Base-by-base conservation (phyloP, 225 moss, liverwort and hornwort species). In the Polytrichum formosum region DNA sequence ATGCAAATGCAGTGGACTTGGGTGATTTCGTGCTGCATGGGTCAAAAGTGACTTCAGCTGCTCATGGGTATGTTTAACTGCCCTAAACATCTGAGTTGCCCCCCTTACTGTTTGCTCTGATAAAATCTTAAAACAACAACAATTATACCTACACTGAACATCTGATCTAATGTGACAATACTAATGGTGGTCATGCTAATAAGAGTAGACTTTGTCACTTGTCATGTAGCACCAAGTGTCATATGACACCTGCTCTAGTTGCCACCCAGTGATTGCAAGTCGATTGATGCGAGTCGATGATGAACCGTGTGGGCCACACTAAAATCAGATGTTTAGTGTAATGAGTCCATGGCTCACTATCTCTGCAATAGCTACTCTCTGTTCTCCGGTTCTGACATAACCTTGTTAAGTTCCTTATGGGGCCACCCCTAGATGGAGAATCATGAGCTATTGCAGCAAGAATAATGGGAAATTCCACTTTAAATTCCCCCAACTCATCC, bases 31-130 rank as follows among this genome's bases (percentile, higher is more conserved):
- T 68, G 53, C 65, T 83, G 25, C 63, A 72, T 56, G 86, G 86
- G 35, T 70, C 66, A 55, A 89, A 83, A 77, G 79, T 83, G 79
- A 86, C 89, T 70, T 77, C 89, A 63, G 83, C 77, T 58, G 89
- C 89, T 61, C 89, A 89, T 67, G 79, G 85, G 89, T 89, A 83
- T 61, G 23, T 33, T 54, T 23, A 58, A 6, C 58, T 58, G 6
- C 23, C 58, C 23, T 20, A 1, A 46, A 46, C 46, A 16, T 58
- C 21, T 58, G 58, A 20, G 21, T 21, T 35, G 8, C 9, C 35
- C 2, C 33, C 2, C 33, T 2, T 33, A 33, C 7, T 1, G 7
- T 33, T n/a, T 58, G 19, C n/a, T 20, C 23, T 21, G 23, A 20
- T 21, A 58, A 8, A 19, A 6, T 56, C 56, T 19, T 6, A 2